phyloP scores from a whole-genome alignment of 768 basidiomycete species.

The Paxillus rubicundulus region DNA sequence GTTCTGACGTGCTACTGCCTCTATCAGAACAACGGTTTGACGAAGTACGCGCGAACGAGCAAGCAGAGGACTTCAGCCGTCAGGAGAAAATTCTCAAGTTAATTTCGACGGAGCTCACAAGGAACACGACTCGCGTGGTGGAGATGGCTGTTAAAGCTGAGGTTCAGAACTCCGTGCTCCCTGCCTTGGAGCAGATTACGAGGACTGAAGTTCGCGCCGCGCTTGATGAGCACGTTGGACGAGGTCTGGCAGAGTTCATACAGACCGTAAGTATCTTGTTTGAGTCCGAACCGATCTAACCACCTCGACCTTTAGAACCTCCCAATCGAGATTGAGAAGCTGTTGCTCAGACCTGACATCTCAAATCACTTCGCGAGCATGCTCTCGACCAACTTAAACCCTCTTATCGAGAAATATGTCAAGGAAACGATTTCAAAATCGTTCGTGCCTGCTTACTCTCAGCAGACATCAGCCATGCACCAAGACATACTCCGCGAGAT shows the following conservation, averaged over 20 bases:
- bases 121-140: slow-evolving; percentile 85
- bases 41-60: slow-evolving; percentile 74
- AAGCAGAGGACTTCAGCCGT: slow-evolving; percentile 75
- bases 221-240: slow-evolving; percentile 74
- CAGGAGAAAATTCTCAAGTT: slow-evolving; percentile 89
- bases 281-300: slow-evolving; percentile 1
- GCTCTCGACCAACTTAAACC: slow-evolving; percentile 68
- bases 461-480: slow-evolving; percentile 72
- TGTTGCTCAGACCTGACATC: slow-evolving; percentile 74
- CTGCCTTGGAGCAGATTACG: slow-evolving; percentile 78
- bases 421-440: slow-evolving; percentile 74
- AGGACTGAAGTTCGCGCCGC: slow-evolving; percentile 77
- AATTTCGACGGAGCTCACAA: slow-evolving; percentile 81
- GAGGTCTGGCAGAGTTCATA: slow-evolving; percentile 68
- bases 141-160: slow-evolving; percentile 86
- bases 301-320: slow-evolving; percentile 48
- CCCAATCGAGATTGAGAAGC: slow-evolving; percentile 75
- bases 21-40: slow-evolving; percentile 76
- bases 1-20: slow-evolving; percentile 3
- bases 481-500: slow-evolving; percentile 78
- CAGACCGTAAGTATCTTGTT: slow-evolving; percentile 51
- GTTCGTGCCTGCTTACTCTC: slow-evolving; percentile 72
- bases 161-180: slow-evolving; percentile 80
- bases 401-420: slow-evolving; percentile 76
- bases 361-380: slow-evolving; percentile 74